These are phyloP conservation scores for Auricularia sp. DNA, from an alignment of 768 basidiomycete species.

Conservation along the genomic window DNA sequence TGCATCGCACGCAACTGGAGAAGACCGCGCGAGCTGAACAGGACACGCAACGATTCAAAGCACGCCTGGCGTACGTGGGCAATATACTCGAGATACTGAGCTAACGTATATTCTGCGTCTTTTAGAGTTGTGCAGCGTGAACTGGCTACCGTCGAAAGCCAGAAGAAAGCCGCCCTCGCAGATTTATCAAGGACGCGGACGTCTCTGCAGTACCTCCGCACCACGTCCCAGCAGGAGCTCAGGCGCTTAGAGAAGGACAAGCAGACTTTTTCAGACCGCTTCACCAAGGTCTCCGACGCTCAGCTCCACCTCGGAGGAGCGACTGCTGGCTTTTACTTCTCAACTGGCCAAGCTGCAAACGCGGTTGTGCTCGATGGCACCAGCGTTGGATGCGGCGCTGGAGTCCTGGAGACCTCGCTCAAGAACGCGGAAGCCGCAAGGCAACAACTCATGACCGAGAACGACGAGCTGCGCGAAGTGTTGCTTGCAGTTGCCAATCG, in stretches of 20 bases:
- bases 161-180: conserved; percentile 57
- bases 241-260: conserved; percentile 76
- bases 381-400: conserved; percentile 37
- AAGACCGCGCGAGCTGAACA: conserved; percentile 62
- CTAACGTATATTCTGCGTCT: conserved; percentile 3
- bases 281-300: conserved; percentile 58
- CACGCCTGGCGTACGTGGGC: conserved; percentile 52
- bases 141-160: conserved; percentile 47
- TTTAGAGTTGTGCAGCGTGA: conserved; percentile 41
- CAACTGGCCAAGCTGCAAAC: conserved; percentile 32
- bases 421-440: conserved; percentile 65
- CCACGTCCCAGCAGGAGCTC: conserved; percentile 57
- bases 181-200: conserved; percentile 69
- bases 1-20: conserved; percentile 52
- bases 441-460: conserved; percentile 53
- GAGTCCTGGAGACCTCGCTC: conserved; percentile 54
- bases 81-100: neutral
- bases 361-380: conserved; percentile 30
- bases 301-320: conserved; percentile 47
- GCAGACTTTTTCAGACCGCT: conserved; percentile 64
- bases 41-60: conserved; percentile 65
- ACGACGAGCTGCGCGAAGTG: conserved; percentile 46
- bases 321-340: conserved; percentile 40
- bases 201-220: conserved; percentile 55
- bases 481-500: conserved; percentile 57